Base-by-base conservation (phyloP, 345 rosid species). In the Gossypium herbaceum region DNA sequence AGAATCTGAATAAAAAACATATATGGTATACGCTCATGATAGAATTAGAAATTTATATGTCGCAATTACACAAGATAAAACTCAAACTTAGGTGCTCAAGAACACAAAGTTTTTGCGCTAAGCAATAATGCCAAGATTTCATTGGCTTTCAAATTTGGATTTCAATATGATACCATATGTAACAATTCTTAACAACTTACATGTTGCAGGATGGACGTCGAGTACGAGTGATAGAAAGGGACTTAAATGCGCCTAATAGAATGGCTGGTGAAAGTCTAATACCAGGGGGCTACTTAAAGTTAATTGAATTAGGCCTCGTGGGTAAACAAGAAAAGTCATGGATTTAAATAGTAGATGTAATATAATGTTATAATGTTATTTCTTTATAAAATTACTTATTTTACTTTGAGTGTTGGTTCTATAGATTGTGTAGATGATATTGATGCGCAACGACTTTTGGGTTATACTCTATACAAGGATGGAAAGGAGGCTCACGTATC, bases 361-460 rank as follows among this genome's bases (percentile, higher is more conserved):
- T 5, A 34, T 7, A 16, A 54, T 54, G 22, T 54, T 17, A 16
- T 17, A 20, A 20, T 54, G 58, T 54, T 17, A 16, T 54, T 54
- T 55, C 8, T 39, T 3, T n/a, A 34, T 34, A 34, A 4, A 34
- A 34, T 34, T 34, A 34, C 12, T 4, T 1, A 1, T 27, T 27
- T 61, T 12, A 44, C 13, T 5, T 54, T 7, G 1, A 66, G 44
- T 48, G 17, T 8, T 25, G 15, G n/a, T 25, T 16, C 22, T n/a
- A 20, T 20, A 87, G 90, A 87, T 81, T 87, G 91, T 17, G 86
- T 85, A 71, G 85, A 87, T 65, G 77, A 80, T 73, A 89, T 85
- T 72, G 91, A 84, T 77, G 85, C 93, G 22, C 90, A 84, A 64
- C 81, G 57, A 25, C 75, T 87, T 13, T 80, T 78, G 56, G 90